Percentiles rank a stretch among this genome's conserved stretches.
These are phyloP conservation scores for Casuarina glauca DNA, from an alignment of 306 rosid species.

Conservation along the genomic window DNA sequence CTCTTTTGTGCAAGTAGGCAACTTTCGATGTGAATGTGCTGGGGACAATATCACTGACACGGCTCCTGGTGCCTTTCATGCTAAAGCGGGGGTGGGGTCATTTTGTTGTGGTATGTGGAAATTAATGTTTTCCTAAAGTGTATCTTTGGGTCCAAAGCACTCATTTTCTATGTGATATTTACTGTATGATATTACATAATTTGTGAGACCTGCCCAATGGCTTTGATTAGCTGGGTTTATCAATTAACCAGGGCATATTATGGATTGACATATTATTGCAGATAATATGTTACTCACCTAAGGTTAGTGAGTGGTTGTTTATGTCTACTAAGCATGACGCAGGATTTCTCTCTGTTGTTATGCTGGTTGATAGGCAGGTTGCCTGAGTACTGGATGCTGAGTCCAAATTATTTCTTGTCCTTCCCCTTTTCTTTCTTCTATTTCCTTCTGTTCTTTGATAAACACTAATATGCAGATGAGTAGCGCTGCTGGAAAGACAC, in stretches of 20 bases:
- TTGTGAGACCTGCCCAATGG: conserved; percentile 22
- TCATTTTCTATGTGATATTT: conserved; percentile 9
- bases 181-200: not conserved
- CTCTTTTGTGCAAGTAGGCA: conserved; percentile 46
- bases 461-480: conserved; percentile 62
- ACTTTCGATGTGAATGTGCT: conserved; percentile 87
- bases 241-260: conserved; percentile 4
- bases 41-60: conserved; percentile 88
- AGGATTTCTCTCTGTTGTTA: not conserved
- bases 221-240: conserved; percentile 9
- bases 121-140: conserved; percentile 12
- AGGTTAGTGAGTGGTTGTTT: conserved; percentile 1
- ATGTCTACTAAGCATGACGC: conserved; percentile 1
- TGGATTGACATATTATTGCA: not conserved
- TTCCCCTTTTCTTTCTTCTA: conserved; percentile 18
- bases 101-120: conserved; percentile 87
- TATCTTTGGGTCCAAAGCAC: conserved; percentile 19
- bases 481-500: conserved; percentile 94
- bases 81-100: conserved; percentile 85
- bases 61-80: conserved; percentile 82
- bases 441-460: conserved; percentile 25
- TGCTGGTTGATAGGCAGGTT: conserved; percentile 1
- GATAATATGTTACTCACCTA: not conserved
- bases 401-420: conserved; percentile 7
- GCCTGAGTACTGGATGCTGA: not conserved